A percentile compares a stretch with the other conserved stretches of the same genome.
Conservation (phyloP, 768 basidiomycete genomes). For the Mrakia frigida region DNA sequence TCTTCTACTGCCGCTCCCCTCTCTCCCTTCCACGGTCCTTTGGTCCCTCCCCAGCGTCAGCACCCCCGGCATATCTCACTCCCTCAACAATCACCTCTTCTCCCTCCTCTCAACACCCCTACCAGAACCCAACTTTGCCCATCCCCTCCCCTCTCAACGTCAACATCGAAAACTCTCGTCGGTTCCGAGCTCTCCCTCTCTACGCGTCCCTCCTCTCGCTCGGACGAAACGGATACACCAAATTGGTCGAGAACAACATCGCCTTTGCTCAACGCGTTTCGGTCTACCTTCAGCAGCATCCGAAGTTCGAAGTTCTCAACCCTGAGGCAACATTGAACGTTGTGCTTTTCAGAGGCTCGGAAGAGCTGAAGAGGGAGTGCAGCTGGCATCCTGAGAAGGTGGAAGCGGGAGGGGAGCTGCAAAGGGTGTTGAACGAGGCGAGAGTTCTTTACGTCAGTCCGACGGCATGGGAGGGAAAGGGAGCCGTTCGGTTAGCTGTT, state of each 20-base stretch:
- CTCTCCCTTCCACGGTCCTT: constrained; percentile 41
- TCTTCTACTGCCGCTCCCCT: constrained; percentile 45
- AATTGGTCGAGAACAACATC: constrained; percentile 46
- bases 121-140: neutral
- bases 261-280: constrained; percentile 42
- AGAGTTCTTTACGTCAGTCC: constrained; percentile 45
- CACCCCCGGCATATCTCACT: constrained; percentile 46
- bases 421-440: constrained; percentile 43
- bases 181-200: constrained; percentile 48
- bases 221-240: constrained; percentile 46
- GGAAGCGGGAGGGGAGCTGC: constrained; percentile 35
- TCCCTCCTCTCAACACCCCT: constrained; percentile 3
- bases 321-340: constrained; percentile 43
- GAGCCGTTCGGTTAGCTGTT: constrained; percentile 47
- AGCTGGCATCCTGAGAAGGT: constrained; percentile 35
- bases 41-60: constrained; percentile 42
- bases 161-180: constrained; percentile 48
- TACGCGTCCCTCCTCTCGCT: constrained; percentile 46
- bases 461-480: constrained; percentile 44
- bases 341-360: constrained; percentile 43
- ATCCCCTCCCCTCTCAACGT: constrained; percentile 46
- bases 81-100: neutral
- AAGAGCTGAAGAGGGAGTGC: constrained; percentile 16
- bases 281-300: neutral
- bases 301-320: constrained; percentile 40